Conservation (phyloP, 1,284 basidiomycete genomes). For the Microbotryum silenes-acaulis region DNA sequence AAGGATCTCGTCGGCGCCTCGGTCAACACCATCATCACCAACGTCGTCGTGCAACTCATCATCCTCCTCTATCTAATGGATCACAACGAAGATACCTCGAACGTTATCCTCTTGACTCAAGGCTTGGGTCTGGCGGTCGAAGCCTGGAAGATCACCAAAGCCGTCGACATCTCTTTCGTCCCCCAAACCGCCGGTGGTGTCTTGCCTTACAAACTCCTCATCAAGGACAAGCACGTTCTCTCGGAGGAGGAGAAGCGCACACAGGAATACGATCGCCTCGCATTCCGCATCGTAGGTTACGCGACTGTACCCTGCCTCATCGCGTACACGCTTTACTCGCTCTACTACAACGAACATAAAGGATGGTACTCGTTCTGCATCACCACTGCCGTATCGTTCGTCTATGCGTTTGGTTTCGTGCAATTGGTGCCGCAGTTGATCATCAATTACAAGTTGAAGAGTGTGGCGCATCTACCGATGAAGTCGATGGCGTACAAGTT, state of each 20-base stretch:
- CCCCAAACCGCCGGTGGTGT: conserved; percentile 53
- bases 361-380: conserved; percentile 96
- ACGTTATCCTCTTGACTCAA: conserved; percentile 53
- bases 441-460: conserved; percentile 47
- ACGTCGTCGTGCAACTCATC: conserved; percentile 70
- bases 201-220: conserved; percentile 69
- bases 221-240: conserved; percentile 88
- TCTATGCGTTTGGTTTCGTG: conserved; percentile 96
- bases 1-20: conserved; percentile 54
- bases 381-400: conserved; percentile 47
- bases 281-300: conserved; percentile 84
- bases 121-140: conserved; percentile 72
- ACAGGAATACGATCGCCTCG: conserved; percentile 85
- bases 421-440: conserved; percentile 87
- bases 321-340: conserved; percentile 82
- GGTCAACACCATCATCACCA: conserved; percentile 64
- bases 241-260: conserved; percentile 93
- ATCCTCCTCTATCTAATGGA: conserved; percentile 80
- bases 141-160: conserved; percentile 80
- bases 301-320: conserved; percentile 73
- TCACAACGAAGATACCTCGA: conserved; percentile 85
- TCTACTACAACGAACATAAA: conserved; percentile 68
- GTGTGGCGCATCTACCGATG: conserved; percentile 87
- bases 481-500: conserved; percentile 59
- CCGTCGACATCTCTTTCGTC: conserved; percentile 70